Evolutionary conservation across 352 stramenopile species (phyloP).

Genomic region (Plasmopara viticola): DNA sequence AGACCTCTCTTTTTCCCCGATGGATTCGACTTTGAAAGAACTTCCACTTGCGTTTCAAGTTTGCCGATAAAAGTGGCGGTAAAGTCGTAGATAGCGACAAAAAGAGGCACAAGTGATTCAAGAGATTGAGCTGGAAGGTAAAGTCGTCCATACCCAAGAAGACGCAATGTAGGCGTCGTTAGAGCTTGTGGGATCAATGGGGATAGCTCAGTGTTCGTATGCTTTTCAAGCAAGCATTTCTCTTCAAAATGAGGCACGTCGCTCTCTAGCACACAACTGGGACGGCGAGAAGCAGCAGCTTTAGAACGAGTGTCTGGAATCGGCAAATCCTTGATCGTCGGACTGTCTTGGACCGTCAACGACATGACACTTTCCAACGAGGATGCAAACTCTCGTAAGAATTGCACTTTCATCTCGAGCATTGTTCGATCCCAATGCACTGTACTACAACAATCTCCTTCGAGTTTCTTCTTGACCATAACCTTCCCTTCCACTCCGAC

Average conservation of each 20-base stretch:
- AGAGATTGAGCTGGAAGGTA: conserved; percentile 19
- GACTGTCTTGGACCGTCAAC: conserved; percentile 9
- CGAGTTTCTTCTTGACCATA: conserved; percentile 46
- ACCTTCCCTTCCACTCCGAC: conserved; percentile 18
- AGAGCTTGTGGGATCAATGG: conserved; percentile 7
- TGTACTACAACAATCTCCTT: conserved; percentile 31
- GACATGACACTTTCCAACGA: conserved; percentile 34
- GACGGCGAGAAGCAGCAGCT: conserved; percentile 9
- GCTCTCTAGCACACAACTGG: conserved; percentile 10
- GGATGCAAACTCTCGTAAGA: conserved; percentile 39
- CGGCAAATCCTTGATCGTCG: conserved; percentile 20
- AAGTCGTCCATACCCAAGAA: conserved; percentile 28
- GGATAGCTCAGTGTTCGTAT: conserved; percentile 4
- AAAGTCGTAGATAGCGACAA: conserved; percentile 33
- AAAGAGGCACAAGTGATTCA: conserved; percentile 12
- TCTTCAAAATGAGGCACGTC: conserved; percentile 4
- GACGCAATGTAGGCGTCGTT: conserved; percentile 14
- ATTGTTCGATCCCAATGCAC: conserved; percentile 38
- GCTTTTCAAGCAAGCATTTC: conserved; percentile 3
- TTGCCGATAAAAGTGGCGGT: conserved; percentile 22
- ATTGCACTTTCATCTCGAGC: conserved; percentile 39
- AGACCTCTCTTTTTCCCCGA: conserved; percentile 19
- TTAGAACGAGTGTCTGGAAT: conserved; percentile 11
- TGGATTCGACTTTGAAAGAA: background rate
- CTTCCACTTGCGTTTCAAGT: conserved; percentile 20